A percentile compares a stretch with the other conserved stretches of the same genome.
phyloP scores from a whole-genome alignment of 2,329 filamentous ascomycete genomes.

The Colletotrichum sp. region DNA sequence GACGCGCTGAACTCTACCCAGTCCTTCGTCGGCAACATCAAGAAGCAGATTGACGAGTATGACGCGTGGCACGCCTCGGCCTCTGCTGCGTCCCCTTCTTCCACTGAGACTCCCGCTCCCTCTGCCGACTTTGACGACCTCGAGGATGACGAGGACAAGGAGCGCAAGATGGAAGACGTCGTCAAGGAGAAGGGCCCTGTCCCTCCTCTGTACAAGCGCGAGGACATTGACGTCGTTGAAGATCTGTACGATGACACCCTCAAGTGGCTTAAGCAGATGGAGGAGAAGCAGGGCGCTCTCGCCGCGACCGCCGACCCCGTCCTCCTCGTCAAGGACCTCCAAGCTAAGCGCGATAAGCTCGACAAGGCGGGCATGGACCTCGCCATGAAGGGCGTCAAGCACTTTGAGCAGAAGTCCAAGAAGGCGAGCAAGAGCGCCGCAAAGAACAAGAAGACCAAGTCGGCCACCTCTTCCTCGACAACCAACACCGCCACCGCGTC shows the following conservation, averaged over 20 bases:
- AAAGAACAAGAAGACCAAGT: constrained; percentile 45
- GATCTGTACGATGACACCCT: constrained; percentile 65
- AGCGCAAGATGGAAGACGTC: constrained; percentile 48
- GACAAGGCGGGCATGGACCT: constrained; percentile 73
- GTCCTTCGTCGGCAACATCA: constrained; percentile 72
- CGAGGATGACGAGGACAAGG: constrained; percentile 68
- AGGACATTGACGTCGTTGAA: constrained; percentile 73
- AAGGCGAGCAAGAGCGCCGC: constrained; percentile 42
- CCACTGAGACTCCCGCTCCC: constrained; percentile 44
- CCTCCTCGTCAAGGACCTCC: constrained; percentile 74
- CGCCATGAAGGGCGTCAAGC: constrained; percentile 70
- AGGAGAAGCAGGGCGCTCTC: constrained; percentile 74
- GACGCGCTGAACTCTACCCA: constrained; percentile 74
- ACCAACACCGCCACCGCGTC: constrained; percentile 33
- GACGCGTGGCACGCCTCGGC: constrained; percentile 64
- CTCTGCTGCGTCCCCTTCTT: constrained; percentile 50
- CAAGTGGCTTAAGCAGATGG: constrained; percentile 77
- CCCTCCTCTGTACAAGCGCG: constrained; percentile 72
- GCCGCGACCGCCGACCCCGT: constrained; percentile 74
- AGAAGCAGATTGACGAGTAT: constrained; percentile 71
- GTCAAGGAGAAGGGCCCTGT: constrained; percentile 54
- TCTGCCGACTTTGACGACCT: constrained; percentile 72
- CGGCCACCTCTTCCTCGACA: constrained; percentile 45
- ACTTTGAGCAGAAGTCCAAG: constrained; percentile 53
- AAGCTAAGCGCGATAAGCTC: constrained; percentile 71